Evolutionary conservation across 495 filamentous ascomycete genomes (phyloP).

Genomic region (Astrothelium subdiscretum): DNA sequence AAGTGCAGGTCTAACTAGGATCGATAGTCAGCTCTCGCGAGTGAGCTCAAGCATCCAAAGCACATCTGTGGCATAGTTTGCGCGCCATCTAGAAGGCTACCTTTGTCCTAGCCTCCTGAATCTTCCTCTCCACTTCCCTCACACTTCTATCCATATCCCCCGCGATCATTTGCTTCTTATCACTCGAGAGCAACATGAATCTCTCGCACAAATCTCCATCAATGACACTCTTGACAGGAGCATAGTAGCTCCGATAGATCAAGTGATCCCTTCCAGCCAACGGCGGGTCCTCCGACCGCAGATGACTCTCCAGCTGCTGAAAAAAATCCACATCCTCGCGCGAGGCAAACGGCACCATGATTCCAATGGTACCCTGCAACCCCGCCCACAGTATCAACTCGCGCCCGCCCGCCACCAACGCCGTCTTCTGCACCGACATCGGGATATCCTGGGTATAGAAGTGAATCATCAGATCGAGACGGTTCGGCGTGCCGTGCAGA

Average conservation of each 20-base stretch:
- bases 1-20: no score
- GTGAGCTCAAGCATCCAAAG: no score
- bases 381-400: constrained; percentile 90
- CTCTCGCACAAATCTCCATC: constrained; percentile 97
- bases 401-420: constrained; percentile 80
- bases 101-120: constrained; percentile 44
- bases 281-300: constrained; percentile 73
- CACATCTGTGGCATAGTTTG: no score
- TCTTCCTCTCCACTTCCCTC: constrained; percentile 87
- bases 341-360: constrained; percentile 77
- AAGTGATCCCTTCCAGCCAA: constrained; percentile 87
- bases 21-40: no score
- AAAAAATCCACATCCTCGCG: constrained; percentile 97
- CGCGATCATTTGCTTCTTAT: constrained; percentile 90
- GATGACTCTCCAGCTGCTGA: constrained; percentile 76
- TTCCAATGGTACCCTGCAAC: constrained; percentile 84
- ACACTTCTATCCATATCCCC: constrained; percentile 83
- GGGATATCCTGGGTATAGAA: constrained; percentile 89
- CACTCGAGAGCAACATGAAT: constrained; percentile 66
- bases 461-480: constrained; percentile 72
- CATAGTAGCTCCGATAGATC: constrained; percentile 90
- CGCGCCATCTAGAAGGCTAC: constrained; percentile 19
- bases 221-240: constrained; percentile 92
- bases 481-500: constrained; percentile 76
- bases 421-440: constrained; percentile 77